Evolutionary conservation across 148 eudicot genomes (phyloP).

Genomic region (Chenopodium berlandieri): DNA sequence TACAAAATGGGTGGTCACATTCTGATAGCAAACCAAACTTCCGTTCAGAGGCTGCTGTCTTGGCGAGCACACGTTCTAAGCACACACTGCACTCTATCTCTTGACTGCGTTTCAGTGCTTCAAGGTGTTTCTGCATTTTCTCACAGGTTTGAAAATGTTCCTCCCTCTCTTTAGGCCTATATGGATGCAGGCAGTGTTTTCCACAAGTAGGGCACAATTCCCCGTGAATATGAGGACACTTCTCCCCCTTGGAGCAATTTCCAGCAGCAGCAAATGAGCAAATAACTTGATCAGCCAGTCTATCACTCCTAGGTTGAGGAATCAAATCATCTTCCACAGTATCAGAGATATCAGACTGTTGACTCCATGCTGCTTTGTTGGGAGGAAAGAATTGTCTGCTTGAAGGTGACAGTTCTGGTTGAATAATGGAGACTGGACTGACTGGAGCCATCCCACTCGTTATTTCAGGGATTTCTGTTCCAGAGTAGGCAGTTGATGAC

Average conservation of each 20-base stretch:
- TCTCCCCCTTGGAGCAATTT: slow-evolving; percentile 75
- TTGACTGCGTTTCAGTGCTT: slow-evolving; percentile 75
- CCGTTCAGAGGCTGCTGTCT: slow-evolving; percentile 56
- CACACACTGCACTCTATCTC: slow-evolving; percentile 97
- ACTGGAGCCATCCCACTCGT: slow-evolving; percentile 13
- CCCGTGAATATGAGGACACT: slow-evolving; percentile 90
- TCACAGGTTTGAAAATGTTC: slow-evolving; percentile 66
- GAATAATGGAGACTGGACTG: slow-evolving; percentile 25
- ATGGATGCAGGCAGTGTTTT: slow-evolving; percentile 86
- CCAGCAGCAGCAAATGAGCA: slow-evolving; percentile 94
- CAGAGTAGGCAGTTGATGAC: slow-evolving; percentile 52
- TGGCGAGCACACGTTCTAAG: slow-evolving; percentile 86
- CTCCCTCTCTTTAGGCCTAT: slow-evolving; percentile 72
- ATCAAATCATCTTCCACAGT: slow-evolving; percentile 28
- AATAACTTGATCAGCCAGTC: slow-evolving; percentile 54
- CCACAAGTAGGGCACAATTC: slow-evolving; percentile 78
- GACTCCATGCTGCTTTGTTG: slow-evolving; percentile 40
- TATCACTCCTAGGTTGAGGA: slow-evolving; percentile 34
- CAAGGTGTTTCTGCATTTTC: slow-evolving; percentile 70
- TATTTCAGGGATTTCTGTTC: slow-evolving; percentile 29
- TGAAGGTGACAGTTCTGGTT: slow-evolving; percentile 45
- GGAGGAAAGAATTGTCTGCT: slow-evolving; percentile 30
- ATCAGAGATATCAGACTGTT: slow-evolving; percentile 27
- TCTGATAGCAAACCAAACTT: slow-evolving; percentile 93
- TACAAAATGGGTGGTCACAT: slow-evolving; percentile 94